These are phyloP conservation scores for Pythium aquatile DNA, from an alignment of 352 stramenopile species.

Conservation along the genomic window DNA sequence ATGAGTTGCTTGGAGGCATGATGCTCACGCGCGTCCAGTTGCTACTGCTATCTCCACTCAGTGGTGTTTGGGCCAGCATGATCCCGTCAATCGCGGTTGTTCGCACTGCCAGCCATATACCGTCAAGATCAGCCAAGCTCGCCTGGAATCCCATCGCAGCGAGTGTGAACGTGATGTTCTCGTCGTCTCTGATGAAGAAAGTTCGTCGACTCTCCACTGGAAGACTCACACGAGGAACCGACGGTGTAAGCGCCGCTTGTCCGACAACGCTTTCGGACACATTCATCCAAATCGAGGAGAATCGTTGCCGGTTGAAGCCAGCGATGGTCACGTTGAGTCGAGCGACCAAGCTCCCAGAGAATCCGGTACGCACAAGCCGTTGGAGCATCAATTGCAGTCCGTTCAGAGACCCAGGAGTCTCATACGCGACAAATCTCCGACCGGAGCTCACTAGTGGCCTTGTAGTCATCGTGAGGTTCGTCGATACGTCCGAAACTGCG, in stretches of 20 bases:
- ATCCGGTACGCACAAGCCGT: constrained; percentile 8
- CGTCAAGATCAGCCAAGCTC: constrained; percentile 28
- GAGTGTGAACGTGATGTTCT: constrained; percentile 40
- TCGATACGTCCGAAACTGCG: neutral
- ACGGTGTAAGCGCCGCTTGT: constrained; percentile 9
- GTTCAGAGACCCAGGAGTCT: neutral
- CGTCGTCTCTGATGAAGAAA: constrained; percentile 41
- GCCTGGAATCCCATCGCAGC: constrained; percentile 31
- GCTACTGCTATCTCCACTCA: neutral
- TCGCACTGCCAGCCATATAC: constrained; percentile 5
- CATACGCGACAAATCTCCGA: constrained; percentile 6
- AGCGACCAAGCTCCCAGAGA: constrained; percentile 5
- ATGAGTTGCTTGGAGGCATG: neutral
- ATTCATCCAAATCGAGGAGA: constrained; percentile 14
- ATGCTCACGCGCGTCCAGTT: constrained; percentile 9
- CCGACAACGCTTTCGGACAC: constrained; percentile 10
- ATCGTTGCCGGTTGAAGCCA: constrained; percentile 14
- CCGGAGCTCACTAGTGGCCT: constrained; percentile 5
- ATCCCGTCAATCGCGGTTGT: constrained; percentile 15
- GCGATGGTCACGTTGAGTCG: constrained; percentile 16
- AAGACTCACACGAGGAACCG: neutral
- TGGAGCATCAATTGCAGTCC: constrained; percentile 7
- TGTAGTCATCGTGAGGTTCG: constrained; percentile 10
- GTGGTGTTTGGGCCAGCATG: neutral
- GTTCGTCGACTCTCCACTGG: constrained; percentile 1